Conservation (phyloP, 306 rosid genomes). For the Cucurbita ficifolia region DNA sequence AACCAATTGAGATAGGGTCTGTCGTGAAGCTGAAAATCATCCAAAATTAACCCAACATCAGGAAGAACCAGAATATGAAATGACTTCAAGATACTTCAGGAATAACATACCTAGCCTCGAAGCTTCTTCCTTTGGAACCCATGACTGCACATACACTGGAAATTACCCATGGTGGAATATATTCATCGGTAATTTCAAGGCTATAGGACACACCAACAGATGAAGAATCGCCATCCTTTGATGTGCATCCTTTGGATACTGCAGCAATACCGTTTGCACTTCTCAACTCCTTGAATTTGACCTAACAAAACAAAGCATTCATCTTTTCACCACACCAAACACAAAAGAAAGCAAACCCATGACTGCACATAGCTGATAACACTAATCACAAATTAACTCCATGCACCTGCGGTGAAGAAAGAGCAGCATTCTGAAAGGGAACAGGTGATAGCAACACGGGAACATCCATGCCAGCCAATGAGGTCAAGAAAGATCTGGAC, state of each 20-base stretch:
- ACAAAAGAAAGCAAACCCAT: background rate
- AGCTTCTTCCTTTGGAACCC: slow-evolving; percentile 62
- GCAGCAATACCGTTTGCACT: slow-evolving; percentile 41
- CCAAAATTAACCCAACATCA: background rate
- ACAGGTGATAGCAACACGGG: slow-evolving; percentile 72
- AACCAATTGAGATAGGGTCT: slow-evolving; percentile 43
- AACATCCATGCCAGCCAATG: slow-evolving; percentile 60
- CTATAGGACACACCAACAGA: slow-evolving; percentile 36
- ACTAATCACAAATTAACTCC: background rate
- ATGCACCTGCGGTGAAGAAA: slow-evolving; percentile 71
- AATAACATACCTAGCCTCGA: slow-evolving; percentile 70
- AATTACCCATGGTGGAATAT: slow-evolving; percentile 85
- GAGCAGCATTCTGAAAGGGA: slow-evolving; percentile 73
- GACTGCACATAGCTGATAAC: background rate
- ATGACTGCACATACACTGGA: slow-evolving; percentile 37
- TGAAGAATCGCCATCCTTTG: slow-evolving; percentile 33
- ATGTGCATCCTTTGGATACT: slow-evolving; percentile 22
- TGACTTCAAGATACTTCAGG: background rate
- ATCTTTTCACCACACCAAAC: background rate
- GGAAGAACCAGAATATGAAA: background rate
- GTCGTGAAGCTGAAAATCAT: slow-evolving; percentile 42
- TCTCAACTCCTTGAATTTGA: slow-evolving; percentile 67
- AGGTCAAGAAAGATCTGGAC: slow-evolving; percentile 52
- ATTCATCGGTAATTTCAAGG: slow-evolving; percentile 64
- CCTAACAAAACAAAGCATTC: slow-evolving; percentile 21